Base-by-base conservation (phyloP, 208 protist species). In the Porcisia hertigi region DNA sequence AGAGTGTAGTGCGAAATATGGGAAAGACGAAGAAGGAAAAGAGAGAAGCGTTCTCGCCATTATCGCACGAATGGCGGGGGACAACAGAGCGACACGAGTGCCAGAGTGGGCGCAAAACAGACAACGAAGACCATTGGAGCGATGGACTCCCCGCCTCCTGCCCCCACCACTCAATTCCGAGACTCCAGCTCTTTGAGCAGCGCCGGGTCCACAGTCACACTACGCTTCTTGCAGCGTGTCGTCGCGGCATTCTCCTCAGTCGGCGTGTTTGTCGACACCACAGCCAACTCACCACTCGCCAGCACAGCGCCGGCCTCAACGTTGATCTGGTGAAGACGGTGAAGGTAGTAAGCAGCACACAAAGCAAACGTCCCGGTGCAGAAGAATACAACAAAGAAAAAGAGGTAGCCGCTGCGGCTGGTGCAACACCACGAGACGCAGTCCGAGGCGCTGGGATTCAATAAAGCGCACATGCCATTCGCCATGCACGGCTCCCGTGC, bases 371-470 rank as follows among this genome's bases (percentile, higher is more conserved):
- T 86, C 49, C 92, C 92, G 12, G 85, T 72, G 76, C 83, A 90
- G 71, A 95, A 89, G 77, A 94, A 93, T 52, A 97, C 67, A 3
- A 95, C 86, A 23, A 93, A 83, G 47, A 94, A 93, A 60, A 97
- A 94, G 43, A 93, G 82, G 69, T 90, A 89, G 41, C 80, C 77
- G 55, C 89, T 91, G 30, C 88, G 81, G 53, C 84, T 89, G 57
- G 80, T 62, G 74, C 92, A 97, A 73, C 92, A 97, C 92, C 92
- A 97, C 64, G 83, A 69, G 20, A 80, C 75, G 74, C 92, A 97
- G 74, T 97, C 84, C 16, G 18, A 74, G 39, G 86, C 82, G 58
- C 55, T 65, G 16, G 86, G 77, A 64, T 89, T 57, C 16, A 84
- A 43, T 36, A 94, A 36, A 45, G 85, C 79, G 79, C 92, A 97